Evolutionary conservation across 345 rosid species (phyloP), one percentile per base, ranked within the genome.

Genomic region (Gossypium arboreum): DNA sequence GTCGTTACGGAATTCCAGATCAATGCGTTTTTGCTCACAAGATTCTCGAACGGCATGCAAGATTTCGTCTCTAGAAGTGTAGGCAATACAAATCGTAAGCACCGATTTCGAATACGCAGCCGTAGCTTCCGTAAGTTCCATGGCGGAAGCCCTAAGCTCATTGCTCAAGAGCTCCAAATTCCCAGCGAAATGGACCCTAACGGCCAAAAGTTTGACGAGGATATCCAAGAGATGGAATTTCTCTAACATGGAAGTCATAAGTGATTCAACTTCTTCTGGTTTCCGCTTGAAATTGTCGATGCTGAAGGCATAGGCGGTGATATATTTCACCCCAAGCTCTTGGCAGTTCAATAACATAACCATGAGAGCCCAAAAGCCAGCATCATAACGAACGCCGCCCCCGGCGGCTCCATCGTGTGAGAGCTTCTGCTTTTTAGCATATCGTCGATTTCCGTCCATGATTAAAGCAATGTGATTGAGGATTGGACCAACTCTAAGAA

Each of bases 281-380:
- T 47, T 63, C 71, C 88, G 73, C 72, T 82, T 88, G 68, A 88
- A 88, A 71, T 86, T 88, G 56, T 86, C 87, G 16, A 86, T 86
- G 83, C 90, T 86, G 68, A 86, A 86, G 74, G 90, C 88, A 63
- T 85, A 88, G 51, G 79, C 69, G 2, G 90, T 83, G 20, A 84
- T 74, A 48, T 81, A 82, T 51, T 78, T 84, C 41, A 88, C 83
- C 34, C 87, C 87, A 50, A 88, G 80, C 52, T 88, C 85, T 20
- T n/a, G 51, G 24, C 59, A 74, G 43, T 62, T 63, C 12, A 47
- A 1, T 7, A 47, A 0, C 48, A 63, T 6, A 27, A 16, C 20
- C 57, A 44, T 9, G n/a, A 61, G 69, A 17, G 76, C 60, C 59
- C 24, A n/a, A 29, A 48, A 27, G 25, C 59, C 69, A 17, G 67